These are phyloP conservation scores for Colletotrichum sp. DNA, from an alignment of 2,329 filamentous ascomycete genomes.

Conservation along the genomic window DNA sequence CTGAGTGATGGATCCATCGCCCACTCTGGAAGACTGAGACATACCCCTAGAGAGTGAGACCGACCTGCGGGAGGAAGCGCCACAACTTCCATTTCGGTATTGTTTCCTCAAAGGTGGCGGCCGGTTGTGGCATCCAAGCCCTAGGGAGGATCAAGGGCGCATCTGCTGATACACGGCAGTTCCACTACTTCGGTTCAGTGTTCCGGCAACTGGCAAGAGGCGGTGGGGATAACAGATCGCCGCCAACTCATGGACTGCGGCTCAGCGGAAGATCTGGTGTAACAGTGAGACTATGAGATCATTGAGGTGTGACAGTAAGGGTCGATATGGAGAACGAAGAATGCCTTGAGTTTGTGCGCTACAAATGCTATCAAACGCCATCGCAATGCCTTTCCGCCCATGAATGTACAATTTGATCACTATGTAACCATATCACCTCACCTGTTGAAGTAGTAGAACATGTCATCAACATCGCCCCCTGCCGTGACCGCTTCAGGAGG, in stretches of 20 bases:
- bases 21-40: neutral
- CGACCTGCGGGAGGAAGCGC: neutral
- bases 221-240: neutral
- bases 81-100: neutral
- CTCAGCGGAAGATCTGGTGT: neutral
- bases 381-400: neutral
- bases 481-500: slow-evolving; percentile 21
- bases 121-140: neutral
- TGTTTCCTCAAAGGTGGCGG: neutral
- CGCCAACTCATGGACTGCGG: neutral
- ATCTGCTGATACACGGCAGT: neutral
- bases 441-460: slow-evolving; percentile 16
- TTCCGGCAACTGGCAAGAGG: neutral
- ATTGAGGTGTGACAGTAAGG: neutral
- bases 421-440: neutral
- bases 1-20: neutral
- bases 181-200: neutral
- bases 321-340: neutral
- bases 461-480: slow-evolving; percentile 24
- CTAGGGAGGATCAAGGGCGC: neutral
- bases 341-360: neutral
- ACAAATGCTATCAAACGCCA: neutral
- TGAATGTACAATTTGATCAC: neutral
- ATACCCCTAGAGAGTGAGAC: neutral
- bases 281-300: neutral